These are phyloP conservation scores for Hyaloscypha bicolor DNA, from an alignment of 495 filamentous ascomycete species.

Conservation along the genomic window DNA sequence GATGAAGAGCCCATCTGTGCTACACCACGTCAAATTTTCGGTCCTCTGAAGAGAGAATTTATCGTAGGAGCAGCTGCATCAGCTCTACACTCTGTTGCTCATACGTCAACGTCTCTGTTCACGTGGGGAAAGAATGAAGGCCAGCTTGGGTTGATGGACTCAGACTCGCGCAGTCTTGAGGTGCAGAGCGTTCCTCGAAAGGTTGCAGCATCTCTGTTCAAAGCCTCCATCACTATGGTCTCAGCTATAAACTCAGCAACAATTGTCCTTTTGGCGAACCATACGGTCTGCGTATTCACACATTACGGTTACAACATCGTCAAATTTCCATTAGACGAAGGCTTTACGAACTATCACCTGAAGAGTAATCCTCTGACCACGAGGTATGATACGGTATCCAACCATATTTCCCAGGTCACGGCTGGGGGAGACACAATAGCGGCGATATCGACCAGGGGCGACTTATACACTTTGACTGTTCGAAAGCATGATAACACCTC, in stretches of 20 bases:
- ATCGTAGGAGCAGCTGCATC: constrained; percentile 89
- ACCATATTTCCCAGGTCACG: constrained; percentile 72
- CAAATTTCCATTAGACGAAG: constrained; percentile 70
- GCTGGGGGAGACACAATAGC: constrained; percentile 89
- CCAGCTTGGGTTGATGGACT: constrained; percentile 91
- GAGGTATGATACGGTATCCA: constrained; percentile 61
- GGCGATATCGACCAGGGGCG: constrained; percentile 78
- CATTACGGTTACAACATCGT: constrained; percentile 91
- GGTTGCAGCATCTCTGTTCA: constrained; percentile 85
- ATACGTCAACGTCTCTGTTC: constrained; percentile 79
- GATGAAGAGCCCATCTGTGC: constrained; percentile 81
- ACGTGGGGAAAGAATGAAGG: constrained; percentile 97
- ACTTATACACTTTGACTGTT: constrained; percentile 80
- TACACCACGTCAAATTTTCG: constrained; percentile 86
- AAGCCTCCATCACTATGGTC: constrained; percentile 72
- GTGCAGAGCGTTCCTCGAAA: constrained; percentile 79
- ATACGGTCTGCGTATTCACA: constrained; percentile 89
- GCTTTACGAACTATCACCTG: constrained; percentile 67
- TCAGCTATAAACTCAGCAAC: constrained; percentile 92
- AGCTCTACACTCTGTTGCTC: constrained; percentile 85
- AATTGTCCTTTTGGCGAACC: constrained; percentile 78
- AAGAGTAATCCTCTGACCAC: constrained; percentile 54
- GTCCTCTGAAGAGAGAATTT: constrained; percentile 81
- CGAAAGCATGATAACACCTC: constrained; percentile 60
- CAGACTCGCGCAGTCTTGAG: constrained; percentile 87